A percentile compares a stretch with the other conserved stretches of the same genome.
These are phyloP conservation scores for Phytophthora crassamura DNA, from an alignment of 352 stramenopile species.

Conservation along the genomic window DNA sequence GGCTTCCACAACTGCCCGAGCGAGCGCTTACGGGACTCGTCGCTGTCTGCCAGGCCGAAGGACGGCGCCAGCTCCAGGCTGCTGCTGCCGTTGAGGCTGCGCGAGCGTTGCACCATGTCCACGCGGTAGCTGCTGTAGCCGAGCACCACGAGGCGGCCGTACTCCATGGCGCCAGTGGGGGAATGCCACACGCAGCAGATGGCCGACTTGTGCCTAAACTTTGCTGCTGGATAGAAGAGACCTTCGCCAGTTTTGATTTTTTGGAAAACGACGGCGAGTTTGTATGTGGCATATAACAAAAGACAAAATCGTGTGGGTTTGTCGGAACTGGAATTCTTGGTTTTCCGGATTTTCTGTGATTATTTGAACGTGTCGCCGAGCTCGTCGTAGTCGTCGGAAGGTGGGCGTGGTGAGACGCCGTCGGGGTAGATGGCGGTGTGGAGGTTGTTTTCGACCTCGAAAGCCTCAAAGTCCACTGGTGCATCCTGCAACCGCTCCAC, in stretches of 20 bases:
- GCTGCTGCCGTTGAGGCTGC: constrained; percentile 29
- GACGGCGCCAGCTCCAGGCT: constrained; percentile 27
- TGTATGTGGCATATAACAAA: constrained; percentile 24
- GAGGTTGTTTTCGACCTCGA: constrained; percentile 27
- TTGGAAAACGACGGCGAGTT: neutral
- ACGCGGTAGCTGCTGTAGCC: constrained; percentile 89
- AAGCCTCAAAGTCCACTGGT: constrained; percentile 52
- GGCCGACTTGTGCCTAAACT: neutral
- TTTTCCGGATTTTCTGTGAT: constrained; percentile 3
- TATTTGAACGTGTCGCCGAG: constrained; percentile 6
- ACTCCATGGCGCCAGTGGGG: constrained; percentile 57
- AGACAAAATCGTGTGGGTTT: neutral
- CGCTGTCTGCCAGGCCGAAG: constrained; percentile 44
- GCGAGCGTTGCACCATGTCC: constrained; percentile 43
- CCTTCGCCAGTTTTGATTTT: constrained; percentile 9
- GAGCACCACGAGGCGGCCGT: constrained; percentile 83
- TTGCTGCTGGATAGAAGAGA: constrained; percentile 5
- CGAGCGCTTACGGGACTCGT: constrained; percentile 44
- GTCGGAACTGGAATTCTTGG: constrained; percentile 2
- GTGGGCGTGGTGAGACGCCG: constrained; percentile 12
- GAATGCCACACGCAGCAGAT: constrained; percentile 24
- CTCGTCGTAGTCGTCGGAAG: neutral
- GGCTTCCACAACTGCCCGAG: constrained; percentile 75
- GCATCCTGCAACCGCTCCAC: constrained; percentile 64
- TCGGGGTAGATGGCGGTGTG: constrained; percentile 17